Conservation (phyloP, 305 asterid species). For the Withania somnifera region DNA sequence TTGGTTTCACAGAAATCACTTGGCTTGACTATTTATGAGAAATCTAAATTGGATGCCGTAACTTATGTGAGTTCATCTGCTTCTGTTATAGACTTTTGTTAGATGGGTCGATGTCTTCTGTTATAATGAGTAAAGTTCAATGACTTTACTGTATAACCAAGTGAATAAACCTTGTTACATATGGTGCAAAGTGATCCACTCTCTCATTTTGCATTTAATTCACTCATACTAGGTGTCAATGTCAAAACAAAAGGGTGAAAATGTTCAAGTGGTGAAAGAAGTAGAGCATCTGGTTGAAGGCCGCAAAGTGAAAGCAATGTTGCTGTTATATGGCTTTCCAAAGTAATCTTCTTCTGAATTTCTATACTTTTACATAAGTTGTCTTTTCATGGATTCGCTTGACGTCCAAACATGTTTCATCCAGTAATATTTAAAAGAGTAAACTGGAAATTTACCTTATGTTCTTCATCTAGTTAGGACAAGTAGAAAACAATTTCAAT, state of each 20-base stretch:
- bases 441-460: neutral
- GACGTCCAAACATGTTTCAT: neutral
- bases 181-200: neutral
- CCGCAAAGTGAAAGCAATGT: conserved; percentile 50
- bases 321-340: conserved; percentile 50
- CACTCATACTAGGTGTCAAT: neutral
- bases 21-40: neutral
- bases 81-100: neutral
- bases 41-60: neutral
- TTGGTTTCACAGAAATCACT: neutral
- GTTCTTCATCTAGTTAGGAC: neutral
- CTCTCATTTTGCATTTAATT: neutral
- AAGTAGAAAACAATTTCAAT: neutral
- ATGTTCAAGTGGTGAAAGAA: conserved; percentile 25
- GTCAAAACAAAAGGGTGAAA: conserved; percentile 20
- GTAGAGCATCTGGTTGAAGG: conserved; percentile 30
- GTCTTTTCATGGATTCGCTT: neutral
- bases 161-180: neutral
- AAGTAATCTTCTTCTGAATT: conserved; percentile 19
- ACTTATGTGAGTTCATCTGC: neutral
- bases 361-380: neutral
- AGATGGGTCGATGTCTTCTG: too few species aligned
- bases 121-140: too few species aligned
- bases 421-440: neutral
- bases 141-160: too few species aligned